Conservation (phyloP, 1,284 basidiomycete genomes). For the Heimioporus retisporus region DNA sequence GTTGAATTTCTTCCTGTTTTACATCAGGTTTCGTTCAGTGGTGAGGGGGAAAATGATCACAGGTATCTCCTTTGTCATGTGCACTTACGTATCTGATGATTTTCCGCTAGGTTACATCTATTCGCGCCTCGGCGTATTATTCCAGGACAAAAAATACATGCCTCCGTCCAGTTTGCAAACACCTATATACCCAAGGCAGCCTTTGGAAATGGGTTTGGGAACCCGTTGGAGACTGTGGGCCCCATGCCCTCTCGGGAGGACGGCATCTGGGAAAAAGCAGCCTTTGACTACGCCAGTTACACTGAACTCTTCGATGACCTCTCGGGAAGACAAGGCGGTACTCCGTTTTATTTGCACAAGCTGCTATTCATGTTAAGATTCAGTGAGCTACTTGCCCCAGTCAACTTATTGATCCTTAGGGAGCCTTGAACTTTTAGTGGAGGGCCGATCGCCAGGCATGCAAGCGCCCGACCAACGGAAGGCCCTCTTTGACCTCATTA, state of each 20-base stretch:
- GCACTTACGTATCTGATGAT: not conserved
- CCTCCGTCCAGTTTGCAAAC: conserved; percentile 24
- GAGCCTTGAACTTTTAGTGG: conserved; percentile 8
- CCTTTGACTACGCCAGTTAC: conserved; percentile 18
- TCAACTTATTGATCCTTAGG: not conserved
- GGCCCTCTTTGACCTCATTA: conserved; percentile 19
- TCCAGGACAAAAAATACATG: conserved; percentile 32
- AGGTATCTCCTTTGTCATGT: conserved; percentile 1
- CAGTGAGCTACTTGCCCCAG: conserved; percentile 3
- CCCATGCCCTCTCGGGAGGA: conserved; percentile 21
- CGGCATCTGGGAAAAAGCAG: conserved; percentile 24
- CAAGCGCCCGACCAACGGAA: conserved; percentile 15
- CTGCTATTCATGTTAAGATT: conserved; percentile 25
- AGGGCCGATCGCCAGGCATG: conserved; percentile 8
- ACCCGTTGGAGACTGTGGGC: conserved; percentile 21
- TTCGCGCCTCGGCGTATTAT: conserved; percentile 25
- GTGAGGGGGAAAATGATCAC: conserved; percentile 16
- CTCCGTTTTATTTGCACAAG: conserved; percentile 21
- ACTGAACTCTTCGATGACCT: conserved; percentile 21
- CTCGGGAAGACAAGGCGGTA: conserved; percentile 18
- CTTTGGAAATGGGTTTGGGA: conserved; percentile 22
- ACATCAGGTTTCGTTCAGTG: conserved; percentile 26
- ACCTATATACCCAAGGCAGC: conserved; percentile 22
- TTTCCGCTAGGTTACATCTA: conserved; percentile 16
- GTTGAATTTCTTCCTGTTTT: conserved; percentile 33